Evolutionary conservation across 352 stramenopile species (phyloP), one percentile per base, ranked within the genome.

Genomic region (Blastocystis sp.): DNA sequence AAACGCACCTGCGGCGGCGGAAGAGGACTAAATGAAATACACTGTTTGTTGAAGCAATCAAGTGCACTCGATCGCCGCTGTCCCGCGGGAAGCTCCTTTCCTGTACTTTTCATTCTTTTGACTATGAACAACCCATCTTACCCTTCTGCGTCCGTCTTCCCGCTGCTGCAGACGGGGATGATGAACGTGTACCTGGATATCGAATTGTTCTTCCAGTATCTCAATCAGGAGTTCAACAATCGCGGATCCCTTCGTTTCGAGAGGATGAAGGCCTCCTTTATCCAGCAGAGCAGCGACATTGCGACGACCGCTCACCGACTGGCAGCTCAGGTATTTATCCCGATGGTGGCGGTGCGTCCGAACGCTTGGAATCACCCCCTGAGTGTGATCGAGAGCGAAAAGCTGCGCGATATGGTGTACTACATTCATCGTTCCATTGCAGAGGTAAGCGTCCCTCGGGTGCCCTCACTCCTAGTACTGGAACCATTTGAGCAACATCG

Each of bases 1-100:
- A 28, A 54, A 82, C 10, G 24, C 9, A 34, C 34, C 52, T n/a
- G 38, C 38, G 21, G n/a, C 59, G 17, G n/a, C 61, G 1, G 74
- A 84, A 43, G 74, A 84, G 54, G 74, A 84, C 19, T 79, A 28
- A 48, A 42, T 79, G 28, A 43, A 24, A 42, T 45, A 43, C 40
- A 43, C 3, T 79, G 42, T 79, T 79, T 79, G 42, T 79, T 62
- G 14, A 24, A 40, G 28, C 4, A 52, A 40, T 71, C 34, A 71
- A 71, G 45, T 9, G 38, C 14, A 40, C 19, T 71, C 64, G 45
- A 24, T n/a, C 38, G 10, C 24, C 3, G 64, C 3, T 3, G 38
- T 52, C n/a, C n/a, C 64, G 64, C 64, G 64, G 64, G 64, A 9
- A 71, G 7, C 64, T 2, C 3, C 45, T 24, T n/a, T 40, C 38